These are phyloP conservation scores for Cucumis cinereus DNA, from an alignment of 306 rosid genomes.

Conservation along the genomic window DNA sequence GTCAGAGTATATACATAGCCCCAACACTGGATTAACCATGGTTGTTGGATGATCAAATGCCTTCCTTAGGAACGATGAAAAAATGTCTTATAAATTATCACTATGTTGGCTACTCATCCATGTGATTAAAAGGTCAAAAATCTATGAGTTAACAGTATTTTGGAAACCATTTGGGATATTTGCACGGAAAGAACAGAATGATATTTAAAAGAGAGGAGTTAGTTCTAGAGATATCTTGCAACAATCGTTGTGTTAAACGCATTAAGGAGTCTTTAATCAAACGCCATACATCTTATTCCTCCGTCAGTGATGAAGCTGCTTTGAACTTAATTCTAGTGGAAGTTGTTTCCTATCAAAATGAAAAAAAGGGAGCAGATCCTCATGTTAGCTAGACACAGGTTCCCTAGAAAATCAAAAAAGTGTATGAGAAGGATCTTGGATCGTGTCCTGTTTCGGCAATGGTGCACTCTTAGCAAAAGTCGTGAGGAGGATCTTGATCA, in stretches of 20 bases:
- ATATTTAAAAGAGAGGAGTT: background rate
- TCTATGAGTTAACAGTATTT: background rate
- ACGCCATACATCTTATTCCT: background rate
- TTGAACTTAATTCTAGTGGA: no score
- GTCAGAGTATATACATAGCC: background rate
- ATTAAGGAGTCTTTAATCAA: background rate
- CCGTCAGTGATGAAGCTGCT: no score
- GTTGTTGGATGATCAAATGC: background rate
- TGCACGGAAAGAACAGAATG: background rate
- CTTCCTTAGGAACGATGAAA: background rate
- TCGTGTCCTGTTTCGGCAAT: background rate
- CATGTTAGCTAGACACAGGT: background rate
- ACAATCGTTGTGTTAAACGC: background rate
- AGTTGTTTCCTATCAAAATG: no score
- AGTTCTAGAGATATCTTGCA: background rate
- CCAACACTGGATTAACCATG: background rate
- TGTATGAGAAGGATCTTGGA: background rate
- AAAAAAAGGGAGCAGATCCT: background rate
- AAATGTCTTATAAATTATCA: background rate
- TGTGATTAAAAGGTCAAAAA: background rate
- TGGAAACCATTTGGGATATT: background rate
- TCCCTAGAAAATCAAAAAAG: background rate
- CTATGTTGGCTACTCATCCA: background rate
- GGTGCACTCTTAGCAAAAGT: background rate
- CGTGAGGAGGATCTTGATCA: background rate